Evolutionary conservation across 2,329 filamentous ascomycete genomes (phyloP), one percentile per base, ranked within the genome.

Genomic region (Penicillium frequentans): DNA sequence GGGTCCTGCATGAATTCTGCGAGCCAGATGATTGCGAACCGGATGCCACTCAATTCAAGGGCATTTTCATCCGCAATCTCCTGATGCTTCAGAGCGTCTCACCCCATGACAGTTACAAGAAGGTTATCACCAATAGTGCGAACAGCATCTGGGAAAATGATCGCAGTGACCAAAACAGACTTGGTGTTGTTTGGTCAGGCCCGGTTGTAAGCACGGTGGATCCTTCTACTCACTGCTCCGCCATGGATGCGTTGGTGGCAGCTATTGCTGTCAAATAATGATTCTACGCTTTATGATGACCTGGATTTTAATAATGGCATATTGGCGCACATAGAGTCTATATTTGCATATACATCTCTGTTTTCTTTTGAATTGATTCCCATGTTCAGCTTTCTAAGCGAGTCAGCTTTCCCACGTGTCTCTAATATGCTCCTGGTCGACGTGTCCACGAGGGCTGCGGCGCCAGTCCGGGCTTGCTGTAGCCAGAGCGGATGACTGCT

Each of bases 21-120:
- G 84, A 86, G 63, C 77, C 80, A 1, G 49, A 58, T 35, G 68
- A 75, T 57, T 83, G 79, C 53, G 77, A 75, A 11, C 82, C 62
- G 3, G 63, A 86, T 57, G 82, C 79, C 1, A 79, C 83, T 33
- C 85, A 89, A 66, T 91, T 91, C 80, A 91, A 91, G 72, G 89
- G 89, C 3, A 78, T 90, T 35, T 90, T 90, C 61, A 79, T 84
- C 16, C 81, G 87, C 21, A 89, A 89, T 66, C 74, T 91, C 21
- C 78, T 80, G 33, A 81, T 83, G 54, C 72, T 91, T 33, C 77
- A 88, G 23, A 66, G 73, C 1, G 81, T 73, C 3, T 80, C 79
- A 1, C 82, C 83, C 0, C 74, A 82, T 37, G 69, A 77, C 3
- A 69, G 70, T 10, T 87, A 86, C 66, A 75, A 72, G 13, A 68